Evolutionary conservation across 2,329 filamentous ascomycete species (phyloP), one percentile per base, ranked within the genome.

Genomic region (Venturia asperata): DNA sequence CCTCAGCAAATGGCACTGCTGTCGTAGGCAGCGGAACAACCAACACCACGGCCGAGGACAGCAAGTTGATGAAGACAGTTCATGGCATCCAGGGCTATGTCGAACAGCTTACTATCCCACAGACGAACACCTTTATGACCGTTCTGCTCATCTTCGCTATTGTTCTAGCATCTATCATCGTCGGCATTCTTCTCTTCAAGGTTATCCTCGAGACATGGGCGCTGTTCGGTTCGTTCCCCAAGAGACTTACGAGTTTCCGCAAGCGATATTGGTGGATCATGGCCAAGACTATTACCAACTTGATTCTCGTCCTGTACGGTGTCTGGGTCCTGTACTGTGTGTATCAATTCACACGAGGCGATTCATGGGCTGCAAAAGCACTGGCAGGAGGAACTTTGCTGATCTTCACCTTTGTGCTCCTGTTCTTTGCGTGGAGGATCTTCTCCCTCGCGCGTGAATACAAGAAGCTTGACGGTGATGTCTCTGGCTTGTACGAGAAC

Each of bases 251-350:
- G 19, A 87, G 89, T 58, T 97, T 97, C 84, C 89, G 94, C 69
- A 90, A 96, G 78, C 90, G 96, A 75, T 97, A 97, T 81, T 97
- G 94, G 94, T 89, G 90, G 69, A 86, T 92, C 65, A 88, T 99
- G 74, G 90, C 88, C 58, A 90, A 93, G 67, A 89, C 92, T 19
- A 89, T 97, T 72, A 96, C 92, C 55, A 90, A 90, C 69, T 82
- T 99, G 76, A 92, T 99, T 70, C 82, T 97, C 67, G 80, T 97
- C 21, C 84, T 97, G 2, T 99, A 97, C 77, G 91, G 94, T 67
- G 85, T 96, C 67, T 97, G 94, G 94, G 91, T 92, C 0, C 80
- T 97, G 55, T 97, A 96, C 78, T 97, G 93, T 75, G 85, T 99
- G 68, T 97, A 93, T 76, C 94, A 99, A 74, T 96, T 97, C 77